These are phyloP conservation scores for Speleostelium caveatum DNA, from an alignment of 78 protist genomes.

Conservation along the genomic window DNA sequence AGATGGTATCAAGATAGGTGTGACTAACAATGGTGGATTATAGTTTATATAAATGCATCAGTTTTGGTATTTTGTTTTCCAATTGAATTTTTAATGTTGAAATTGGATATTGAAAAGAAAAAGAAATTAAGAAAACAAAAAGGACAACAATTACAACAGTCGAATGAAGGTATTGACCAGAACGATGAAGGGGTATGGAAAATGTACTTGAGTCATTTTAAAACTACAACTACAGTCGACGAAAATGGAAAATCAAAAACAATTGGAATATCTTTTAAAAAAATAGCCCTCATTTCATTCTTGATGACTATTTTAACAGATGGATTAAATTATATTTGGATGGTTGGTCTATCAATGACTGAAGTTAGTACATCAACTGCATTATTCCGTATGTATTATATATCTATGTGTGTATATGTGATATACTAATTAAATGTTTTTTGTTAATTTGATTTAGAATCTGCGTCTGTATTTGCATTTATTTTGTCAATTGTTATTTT, in stretches of 20 bases:
- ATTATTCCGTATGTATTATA: too few species aligned
- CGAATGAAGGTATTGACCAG: background rate
- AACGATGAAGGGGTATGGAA: background rate
- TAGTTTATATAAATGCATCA: background rate
- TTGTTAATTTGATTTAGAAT: conserved; percentile 1
- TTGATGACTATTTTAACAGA: conserved; percentile 34
- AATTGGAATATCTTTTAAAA: background rate
- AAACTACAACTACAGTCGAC: background rate
- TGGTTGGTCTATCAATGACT: conserved; percentile 33
- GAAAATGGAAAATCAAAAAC: too few species aligned
- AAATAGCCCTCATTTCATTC: background rate
- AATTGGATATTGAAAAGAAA: background rate
- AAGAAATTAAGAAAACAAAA: background rate
- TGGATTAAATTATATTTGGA: conserved; percentile 36
- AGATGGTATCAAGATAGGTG: too few species aligned
- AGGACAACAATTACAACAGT: background rate
- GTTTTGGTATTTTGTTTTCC: background rate
- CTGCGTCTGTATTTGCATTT: conserved; percentile 37
- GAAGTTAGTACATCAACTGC: conserved; percentile 57
- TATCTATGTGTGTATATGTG: too few species aligned
- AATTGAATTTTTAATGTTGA: background rate
- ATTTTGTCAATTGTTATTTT: conserved; percentile 43
- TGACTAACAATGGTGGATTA: too few species aligned
- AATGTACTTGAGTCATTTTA: too few species aligned
- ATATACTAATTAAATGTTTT: background rate